Conservation (phyloP, 352 stramenopile genomes). For the Pythium guiyangense region DNA sequence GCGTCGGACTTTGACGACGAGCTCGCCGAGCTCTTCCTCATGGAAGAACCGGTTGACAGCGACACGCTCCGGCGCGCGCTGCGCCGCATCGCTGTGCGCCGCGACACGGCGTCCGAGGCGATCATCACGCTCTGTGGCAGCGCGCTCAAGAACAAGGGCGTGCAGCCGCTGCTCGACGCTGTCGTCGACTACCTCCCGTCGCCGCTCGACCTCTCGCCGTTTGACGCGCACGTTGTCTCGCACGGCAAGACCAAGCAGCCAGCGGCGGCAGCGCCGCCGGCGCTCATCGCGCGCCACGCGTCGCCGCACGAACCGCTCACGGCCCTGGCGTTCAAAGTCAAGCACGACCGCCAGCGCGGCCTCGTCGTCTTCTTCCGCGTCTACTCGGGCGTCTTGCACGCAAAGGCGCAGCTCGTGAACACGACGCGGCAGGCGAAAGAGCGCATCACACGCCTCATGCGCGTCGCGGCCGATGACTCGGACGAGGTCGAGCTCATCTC, state of each 20-base stretch:
- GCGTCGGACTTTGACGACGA: slow-evolving; percentile 70
- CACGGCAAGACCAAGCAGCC: slow-evolving; percentile 28
- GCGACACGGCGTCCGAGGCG: slow-evolving; percentile 31
- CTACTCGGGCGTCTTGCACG: slow-evolving; percentile 88
- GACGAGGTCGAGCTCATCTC: slow-evolving; percentile 81
- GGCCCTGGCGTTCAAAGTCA: slow-evolving; percentile 70
- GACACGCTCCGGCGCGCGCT: slow-evolving; percentile 47
- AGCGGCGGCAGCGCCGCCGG: slow-evolving; percentile 11
- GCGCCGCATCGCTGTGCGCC: slow-evolving; percentile 55
- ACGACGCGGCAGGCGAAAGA: slow-evolving; percentile 58
- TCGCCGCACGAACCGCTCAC: slow-evolving; percentile 46
- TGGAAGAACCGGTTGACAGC: slow-evolving; percentile 56
- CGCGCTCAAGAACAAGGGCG: slow-evolving; percentile 84
- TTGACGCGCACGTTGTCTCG: slow-evolving; percentile 43
- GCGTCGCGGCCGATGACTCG: slow-evolving; percentile 87
- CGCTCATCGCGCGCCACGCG: slow-evolving; percentile 12
- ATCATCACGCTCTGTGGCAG: slow-evolving; percentile 61
- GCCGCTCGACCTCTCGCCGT: slow-evolving; percentile 83
- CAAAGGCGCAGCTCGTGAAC: slow-evolving; percentile 79
- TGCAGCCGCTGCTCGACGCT: slow-evolving; percentile 97
- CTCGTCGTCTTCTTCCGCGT: slow-evolving; percentile 91
- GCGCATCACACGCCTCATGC: slow-evolving; percentile 74
- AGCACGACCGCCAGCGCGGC: slow-evolving; percentile 71
- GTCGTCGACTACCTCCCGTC: slow-evolving; percentile 97
- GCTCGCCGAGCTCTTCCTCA: slow-evolving; percentile 68